A percentile compares a stretch with the other conserved stretches of the same genome.
phyloP scores from a whole-genome alignment of 176 grass and related monocot genomes.

The Zea mays region DNA sequence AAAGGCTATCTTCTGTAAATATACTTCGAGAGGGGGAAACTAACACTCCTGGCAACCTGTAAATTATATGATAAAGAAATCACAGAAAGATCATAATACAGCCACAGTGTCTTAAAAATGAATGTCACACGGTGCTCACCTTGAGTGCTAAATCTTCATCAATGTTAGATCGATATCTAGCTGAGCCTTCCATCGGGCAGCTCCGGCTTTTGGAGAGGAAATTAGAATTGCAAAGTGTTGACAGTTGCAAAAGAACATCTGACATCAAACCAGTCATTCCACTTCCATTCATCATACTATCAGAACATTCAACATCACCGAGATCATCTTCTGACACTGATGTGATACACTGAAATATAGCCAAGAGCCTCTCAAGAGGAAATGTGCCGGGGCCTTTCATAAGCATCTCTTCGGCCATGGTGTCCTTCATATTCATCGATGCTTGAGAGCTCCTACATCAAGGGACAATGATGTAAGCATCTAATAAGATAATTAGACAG shows the following conservation, averaged over 20 bases:
- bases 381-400: slow-evolving; percentile 90
- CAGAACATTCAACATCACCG: slow-evolving; percentile 51
- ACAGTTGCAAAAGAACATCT: slow-evolving; percentile 85
- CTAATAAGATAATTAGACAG: not conserved
- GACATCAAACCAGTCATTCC: slow-evolving; percentile 65
- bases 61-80: slow-evolving; percentile 42
- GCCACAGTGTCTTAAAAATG: not conserved
- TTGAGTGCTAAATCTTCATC: slow-evolving; percentile 97
- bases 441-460: slow-evolving; percentile 67
- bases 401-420: slow-evolving; percentile 70
- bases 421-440: slow-evolving; percentile 60
- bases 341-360: slow-evolving; percentile 97
- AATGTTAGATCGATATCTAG: slow-evolving; percentile 77
- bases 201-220: slow-evolving; percentile 81
- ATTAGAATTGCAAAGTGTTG: slow-evolving; percentile 95
- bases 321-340: slow-evolving; percentile 62
- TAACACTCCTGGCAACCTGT: slow-evolving; percentile 89
- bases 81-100: slow-evolving; percentile 29
- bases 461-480: slow-evolving; percentile 30
- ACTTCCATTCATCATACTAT: slow-evolving; percentile 27
- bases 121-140: slow-evolving; percentile 46
- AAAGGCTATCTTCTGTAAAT: slow-evolving; percentile 87
- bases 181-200: slow-evolving; percentile 82
- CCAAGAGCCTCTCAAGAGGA: slow-evolving; percentile 91
- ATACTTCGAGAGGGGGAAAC: slow-evolving; percentile 89